phyloP scores from a whole-genome alignment of 2,329 filamentous ascomycete species.

The Cladophialophora exuberans region DNA sequence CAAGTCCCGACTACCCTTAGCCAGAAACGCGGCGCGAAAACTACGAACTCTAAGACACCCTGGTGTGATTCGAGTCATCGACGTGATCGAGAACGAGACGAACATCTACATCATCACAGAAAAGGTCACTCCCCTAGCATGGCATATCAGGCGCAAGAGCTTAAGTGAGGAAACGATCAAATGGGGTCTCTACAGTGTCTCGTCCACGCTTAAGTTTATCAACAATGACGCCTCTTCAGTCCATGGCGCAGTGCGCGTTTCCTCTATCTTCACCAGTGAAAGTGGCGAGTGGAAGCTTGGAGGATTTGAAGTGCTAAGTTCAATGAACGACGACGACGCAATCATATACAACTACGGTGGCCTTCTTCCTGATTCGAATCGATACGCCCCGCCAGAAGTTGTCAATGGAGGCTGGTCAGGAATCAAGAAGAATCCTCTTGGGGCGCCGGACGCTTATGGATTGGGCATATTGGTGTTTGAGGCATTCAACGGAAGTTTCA shows the following conservation, averaged over 20 bases:
- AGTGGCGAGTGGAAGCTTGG: slow-evolving; percentile 98
- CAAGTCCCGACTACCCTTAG: slow-evolving; percentile 78
- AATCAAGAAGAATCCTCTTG: slow-evolving; percentile 79
- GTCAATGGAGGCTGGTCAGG: slow-evolving; percentile 86
- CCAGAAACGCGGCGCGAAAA: slow-evolving; percentile 92
- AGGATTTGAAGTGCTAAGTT: slow-evolving; percentile 91
- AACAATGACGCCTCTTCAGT: slow-evolving; percentile 91
- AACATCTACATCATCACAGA: slow-evolving; percentile 98
- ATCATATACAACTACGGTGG: slow-evolving; percentile 91
- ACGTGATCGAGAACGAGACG: slow-evolving; percentile 94
- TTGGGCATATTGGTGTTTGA: slow-evolving; percentile 85
- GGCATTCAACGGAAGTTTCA: slow-evolving; percentile 85
- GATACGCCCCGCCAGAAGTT: slow-evolving; percentile 87
- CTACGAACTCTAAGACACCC: slow-evolving; percentile 90
- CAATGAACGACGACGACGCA: slow-evolving; percentile 92
- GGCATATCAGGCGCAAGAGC: slow-evolving; percentile 88
- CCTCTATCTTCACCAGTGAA: slow-evolving; percentile 89
- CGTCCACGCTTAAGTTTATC: slow-evolving; percentile 92
- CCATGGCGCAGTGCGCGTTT: slow-evolving; percentile 82
- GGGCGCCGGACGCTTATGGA: slow-evolving; percentile 84
- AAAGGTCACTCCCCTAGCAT: slow-evolving; percentile 80
- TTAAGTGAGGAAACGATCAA: slow-evolving; percentile 90
- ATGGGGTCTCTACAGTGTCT: slow-evolving; percentile 89
- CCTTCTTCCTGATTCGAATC: slow-evolving; percentile 78
- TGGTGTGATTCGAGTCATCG: slow-evolving; percentile 89